Evolutionary conservation across 1,284 basidiomycete species (phyloP).

Genomic region (Ustilago cynodontis): DNA sequence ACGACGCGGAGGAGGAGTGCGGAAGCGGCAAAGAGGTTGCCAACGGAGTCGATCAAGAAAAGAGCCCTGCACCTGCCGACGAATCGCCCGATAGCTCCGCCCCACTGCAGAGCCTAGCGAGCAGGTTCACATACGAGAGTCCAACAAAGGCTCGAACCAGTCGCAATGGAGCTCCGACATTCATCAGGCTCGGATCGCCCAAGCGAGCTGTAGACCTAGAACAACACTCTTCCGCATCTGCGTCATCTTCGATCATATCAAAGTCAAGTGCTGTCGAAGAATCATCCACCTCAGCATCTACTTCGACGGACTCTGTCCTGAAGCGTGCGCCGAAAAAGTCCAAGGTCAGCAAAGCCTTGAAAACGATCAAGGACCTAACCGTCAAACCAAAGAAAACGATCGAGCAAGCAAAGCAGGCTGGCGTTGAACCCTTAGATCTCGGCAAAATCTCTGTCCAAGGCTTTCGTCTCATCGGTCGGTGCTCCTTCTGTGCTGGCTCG

Average conservation of each 20-base stretch:
- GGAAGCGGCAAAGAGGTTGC: not conserved
- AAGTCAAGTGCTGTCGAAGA: not conserved
- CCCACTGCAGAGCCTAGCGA: constrained; percentile 8
- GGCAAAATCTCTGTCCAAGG: constrained; percentile 12
- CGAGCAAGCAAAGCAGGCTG: constrained; percentile 17
- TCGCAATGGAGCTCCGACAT: not conserved
- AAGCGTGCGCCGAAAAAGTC: constrained; percentile 5
- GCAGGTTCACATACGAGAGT: constrained; percentile 21
- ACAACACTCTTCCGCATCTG: not conserved
- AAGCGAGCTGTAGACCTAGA: not conserved
- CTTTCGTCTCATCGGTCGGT: constrained; percentile 30
- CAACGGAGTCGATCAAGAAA: not conserved
- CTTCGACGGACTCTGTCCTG: not conserved
- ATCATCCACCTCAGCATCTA: not conserved
- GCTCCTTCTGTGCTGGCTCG: constrained; percentile 32
- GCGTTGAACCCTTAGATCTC: constrained; percentile 21
- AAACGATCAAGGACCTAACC: not conserved
- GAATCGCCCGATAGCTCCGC: constrained; percentile 4
- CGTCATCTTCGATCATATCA: not conserved
- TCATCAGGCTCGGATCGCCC: not conserved
- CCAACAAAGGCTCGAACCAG: constrained; percentile 5
- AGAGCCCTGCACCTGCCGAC: not conserved
- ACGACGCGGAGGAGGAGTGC: not conserved
- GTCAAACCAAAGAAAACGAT: constrained; percentile 26
- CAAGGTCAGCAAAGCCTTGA: constrained; percentile 13